These are phyloP conservation scores for Lodderomyces margitis DNA, from an alignment of 1,139 yeast species.

Conservation along the genomic window DNA sequence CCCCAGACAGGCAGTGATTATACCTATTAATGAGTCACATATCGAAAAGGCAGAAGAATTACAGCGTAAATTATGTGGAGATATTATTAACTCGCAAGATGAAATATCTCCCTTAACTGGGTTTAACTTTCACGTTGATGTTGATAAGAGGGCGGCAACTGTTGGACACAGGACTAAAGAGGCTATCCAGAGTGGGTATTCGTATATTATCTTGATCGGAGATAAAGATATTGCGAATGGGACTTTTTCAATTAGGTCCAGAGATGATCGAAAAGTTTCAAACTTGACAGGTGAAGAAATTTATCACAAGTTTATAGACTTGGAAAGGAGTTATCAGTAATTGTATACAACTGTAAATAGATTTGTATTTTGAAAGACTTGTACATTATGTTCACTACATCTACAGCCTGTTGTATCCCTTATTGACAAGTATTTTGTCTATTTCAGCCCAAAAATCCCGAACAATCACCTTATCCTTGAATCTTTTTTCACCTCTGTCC, in stretches of 20 bases:
- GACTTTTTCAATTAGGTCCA: conserved; percentile 62
- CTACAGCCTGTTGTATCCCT: conserved; percentile 34
- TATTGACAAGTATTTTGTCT: conserved; percentile 56
- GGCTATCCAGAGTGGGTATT: conserved; percentile 72
- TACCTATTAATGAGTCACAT: conserved; percentile 73
- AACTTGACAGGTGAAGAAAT: conserved; percentile 48
- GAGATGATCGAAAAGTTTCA: conserved; percentile 52
- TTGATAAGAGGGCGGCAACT: conserved; percentile 73
- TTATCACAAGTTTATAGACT: conserved; percentile 43
- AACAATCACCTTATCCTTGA: conserved; percentile 84
- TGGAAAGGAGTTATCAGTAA: conserved; percentile 47
- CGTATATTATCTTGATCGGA: conserved; percentile 80
- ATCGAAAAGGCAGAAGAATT: conserved; percentile 51
- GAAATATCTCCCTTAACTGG: conserved; percentile 54
- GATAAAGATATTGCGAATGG: conserved; percentile 71
- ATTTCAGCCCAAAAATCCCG: conserved; percentile 80
- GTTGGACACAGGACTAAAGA: conserved; percentile 80
- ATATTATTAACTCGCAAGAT: conserved; percentile 26
- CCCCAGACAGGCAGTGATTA: conserved; percentile 87
- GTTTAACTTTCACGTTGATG: conserved; percentile 68
- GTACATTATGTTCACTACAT: neutral
- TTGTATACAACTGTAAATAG: neutral
- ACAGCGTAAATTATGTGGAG: conserved; percentile 51
- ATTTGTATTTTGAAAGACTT: too few species aligned
- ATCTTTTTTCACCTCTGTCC: conserved; percentile 76